These are phyloP conservation scores for Blastomyces gilchristii DNA, from an alignment of 2,329 filamentous ascomycete genomes.

Conservation along the genomic window DNA sequence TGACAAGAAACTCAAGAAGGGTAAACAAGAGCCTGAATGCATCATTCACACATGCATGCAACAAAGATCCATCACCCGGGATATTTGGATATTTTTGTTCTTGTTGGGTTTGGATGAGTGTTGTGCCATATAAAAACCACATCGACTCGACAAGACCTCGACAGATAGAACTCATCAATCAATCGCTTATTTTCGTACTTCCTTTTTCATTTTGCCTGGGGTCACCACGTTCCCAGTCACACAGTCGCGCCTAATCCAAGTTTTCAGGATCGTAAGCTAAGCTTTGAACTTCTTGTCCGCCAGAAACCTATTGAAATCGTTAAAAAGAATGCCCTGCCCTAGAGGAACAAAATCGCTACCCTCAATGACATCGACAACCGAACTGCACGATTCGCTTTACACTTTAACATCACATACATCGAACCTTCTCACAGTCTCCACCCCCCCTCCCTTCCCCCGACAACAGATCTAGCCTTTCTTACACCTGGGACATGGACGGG, in stretches of 20 bases:
- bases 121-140: background rate
- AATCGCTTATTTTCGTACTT: background rate
- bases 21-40: background rate
- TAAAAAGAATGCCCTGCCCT: no score
- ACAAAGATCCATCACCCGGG: background rate
- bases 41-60: background rate
- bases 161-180: background rate
- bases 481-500: slow-evolving; percentile 17
- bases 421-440: no score
- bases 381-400: background rate
- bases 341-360: no score
- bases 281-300: no score
- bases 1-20: background rate
- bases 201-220: background rate
- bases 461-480: background rate
- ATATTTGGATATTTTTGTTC: background rate
- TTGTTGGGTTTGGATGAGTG: background rate
- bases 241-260: background rate
- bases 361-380: no score
- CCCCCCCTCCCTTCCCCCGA: background rate
- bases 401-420: background rate
- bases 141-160: background rate
- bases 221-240: no score
- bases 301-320: background rate
- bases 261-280: background rate